Conservation (phyloP, 257 asterid genomes). For the Leonotis leonurus region DNA sequence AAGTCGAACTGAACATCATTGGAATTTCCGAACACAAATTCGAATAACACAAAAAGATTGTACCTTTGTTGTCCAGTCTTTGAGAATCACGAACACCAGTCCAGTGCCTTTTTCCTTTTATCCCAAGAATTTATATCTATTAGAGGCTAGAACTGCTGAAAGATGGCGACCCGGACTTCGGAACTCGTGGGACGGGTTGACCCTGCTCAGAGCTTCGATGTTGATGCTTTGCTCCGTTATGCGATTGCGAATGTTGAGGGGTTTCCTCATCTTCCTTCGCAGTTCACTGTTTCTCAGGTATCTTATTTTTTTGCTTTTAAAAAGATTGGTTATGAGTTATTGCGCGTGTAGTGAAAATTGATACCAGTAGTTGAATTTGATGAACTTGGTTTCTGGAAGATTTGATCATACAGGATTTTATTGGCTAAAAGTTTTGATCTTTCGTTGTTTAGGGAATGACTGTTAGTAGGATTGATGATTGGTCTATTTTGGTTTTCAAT, state of each 20-base stretch:
- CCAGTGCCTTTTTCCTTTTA: not conserved
- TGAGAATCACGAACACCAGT: not conserved
- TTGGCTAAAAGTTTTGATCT: constrained; percentile 1
- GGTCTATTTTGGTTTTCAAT: not conserved
- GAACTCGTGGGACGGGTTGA: constrained; percentile 65
- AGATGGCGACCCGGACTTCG: constrained; percentile 52
- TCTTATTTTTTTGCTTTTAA: not conserved
- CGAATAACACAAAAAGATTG: not conserved
- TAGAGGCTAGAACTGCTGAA: not conserved
- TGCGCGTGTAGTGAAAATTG: not conserved
- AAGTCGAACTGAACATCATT: too few species aligned
- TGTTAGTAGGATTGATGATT: not conserved
- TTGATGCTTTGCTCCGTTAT: constrained; percentile 48
- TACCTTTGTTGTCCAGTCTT: not conserved
- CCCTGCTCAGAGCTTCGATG: constrained; percentile 58
- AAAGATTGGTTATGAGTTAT: not conserved
- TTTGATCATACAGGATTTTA: not conserved
- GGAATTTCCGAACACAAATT: not conserved
- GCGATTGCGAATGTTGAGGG: constrained; percentile 56
- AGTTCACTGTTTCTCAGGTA: constrained; percentile 68
- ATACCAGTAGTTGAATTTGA: not conserved
- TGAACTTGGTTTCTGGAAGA: not conserved
- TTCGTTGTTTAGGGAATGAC: not conserved
- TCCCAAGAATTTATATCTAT: not conserved
- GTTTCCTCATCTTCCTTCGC: constrained; percentile 50